These are phyloP conservation scores for Talaromyces islandicus DNA, from an alignment of 2,329 filamentous ascomycete species.

Conservation along the genomic window DNA sequence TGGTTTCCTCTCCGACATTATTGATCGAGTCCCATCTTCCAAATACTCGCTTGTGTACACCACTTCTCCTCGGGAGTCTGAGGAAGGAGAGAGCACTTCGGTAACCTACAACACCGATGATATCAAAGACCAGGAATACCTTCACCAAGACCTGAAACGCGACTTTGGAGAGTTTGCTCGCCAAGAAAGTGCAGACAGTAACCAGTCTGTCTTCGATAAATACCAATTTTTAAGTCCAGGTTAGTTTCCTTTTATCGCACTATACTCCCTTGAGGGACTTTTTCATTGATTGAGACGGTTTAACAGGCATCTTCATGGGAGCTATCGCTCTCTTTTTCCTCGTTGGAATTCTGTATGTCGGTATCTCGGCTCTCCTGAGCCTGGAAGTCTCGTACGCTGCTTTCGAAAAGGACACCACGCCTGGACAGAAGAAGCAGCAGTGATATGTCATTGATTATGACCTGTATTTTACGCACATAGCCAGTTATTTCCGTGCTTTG, in stretches of 20 bases:
- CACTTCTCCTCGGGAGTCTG: conserved; percentile 50
- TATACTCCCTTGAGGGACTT: neutral
- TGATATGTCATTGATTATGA: conserved; percentile 35
- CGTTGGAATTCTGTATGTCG: conserved; percentile 71
- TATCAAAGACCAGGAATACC: conserved; percentile 49
- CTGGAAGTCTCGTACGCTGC: conserved; percentile 88
- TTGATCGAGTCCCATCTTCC: conserved; percentile 41
- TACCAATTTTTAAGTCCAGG: conserved; percentile 93
- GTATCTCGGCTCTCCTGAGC: conserved; percentile 67
- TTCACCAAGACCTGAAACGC: conserved; percentile 72
- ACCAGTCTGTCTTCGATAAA: conserved; percentile 63
- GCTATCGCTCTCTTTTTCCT: conserved; percentile 66
- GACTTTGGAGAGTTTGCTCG: conserved; percentile 36
- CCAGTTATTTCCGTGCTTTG: neutral
- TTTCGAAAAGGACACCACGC: conserved; percentile 93
- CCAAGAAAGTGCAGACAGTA: conserved; percentile 33
- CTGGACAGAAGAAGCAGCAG: conserved; percentile 78
- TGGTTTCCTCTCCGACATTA: conserved; percentile 42
- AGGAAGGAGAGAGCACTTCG: conserved; percentile 20
- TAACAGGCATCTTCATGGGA: conserved; percentile 79
- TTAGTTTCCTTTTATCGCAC: conserved; percentile 36
- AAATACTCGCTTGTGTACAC: conserved; percentile 72
- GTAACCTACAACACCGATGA: conserved; percentile 59
- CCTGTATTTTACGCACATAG: neutral
- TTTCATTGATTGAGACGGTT: conserved; percentile 1